Percentiles rank a stretch among this genome's conserved stretches.
Evolutionary conservation across 1,284 basidiomycete species (phyloP).

Genomic region (Crepidotus sp.): DNA sequence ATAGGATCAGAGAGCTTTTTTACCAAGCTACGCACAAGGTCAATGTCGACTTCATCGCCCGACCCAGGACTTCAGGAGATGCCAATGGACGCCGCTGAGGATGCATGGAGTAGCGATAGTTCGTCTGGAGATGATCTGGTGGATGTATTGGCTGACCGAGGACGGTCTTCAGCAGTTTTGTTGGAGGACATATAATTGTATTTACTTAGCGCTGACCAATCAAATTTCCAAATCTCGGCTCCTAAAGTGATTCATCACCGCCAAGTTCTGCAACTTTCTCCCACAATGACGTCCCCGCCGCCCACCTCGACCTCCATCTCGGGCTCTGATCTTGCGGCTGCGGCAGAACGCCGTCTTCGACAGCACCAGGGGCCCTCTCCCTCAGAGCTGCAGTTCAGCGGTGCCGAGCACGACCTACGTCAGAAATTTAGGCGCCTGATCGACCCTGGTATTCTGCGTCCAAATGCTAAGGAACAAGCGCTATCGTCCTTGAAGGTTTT

Average conservation of each 20-base stretch:
- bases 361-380: conserved; percentile 6
- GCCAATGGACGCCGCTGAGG: conserved; percentile 25
- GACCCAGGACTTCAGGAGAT: conserved; percentile 24
- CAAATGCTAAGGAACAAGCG: conserved; percentile 54
- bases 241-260: conserved; percentile 5
- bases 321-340: conserved; percentile 8
- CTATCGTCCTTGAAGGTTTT: conserved; percentile 52
- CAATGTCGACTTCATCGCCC: conserved; percentile 31
- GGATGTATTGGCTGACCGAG: background rate
- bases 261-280: background rate
- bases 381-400: conserved; percentile 11
- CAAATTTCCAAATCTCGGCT: conserved; percentile 1
- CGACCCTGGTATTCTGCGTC: conserved; percentile 64
- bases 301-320: conserved; percentile 3
- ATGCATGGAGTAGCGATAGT: conserved; percentile 57
- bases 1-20: conserved; percentile 7
- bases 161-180: background rate
- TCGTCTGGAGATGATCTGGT: conserved; percentile 47
- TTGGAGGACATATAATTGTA: background rate
- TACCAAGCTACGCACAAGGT: conserved; percentile 36
- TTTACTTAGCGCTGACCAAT: background rate
- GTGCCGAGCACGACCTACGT: conserved; percentile 14
- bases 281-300: background rate
- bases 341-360: conserved; percentile 13
- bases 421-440: conserved; percentile 66